Evolutionary conservation across 1,284 basidiomycete species (phyloP).

Genomic region (Spongispora temasekensis): DNA sequence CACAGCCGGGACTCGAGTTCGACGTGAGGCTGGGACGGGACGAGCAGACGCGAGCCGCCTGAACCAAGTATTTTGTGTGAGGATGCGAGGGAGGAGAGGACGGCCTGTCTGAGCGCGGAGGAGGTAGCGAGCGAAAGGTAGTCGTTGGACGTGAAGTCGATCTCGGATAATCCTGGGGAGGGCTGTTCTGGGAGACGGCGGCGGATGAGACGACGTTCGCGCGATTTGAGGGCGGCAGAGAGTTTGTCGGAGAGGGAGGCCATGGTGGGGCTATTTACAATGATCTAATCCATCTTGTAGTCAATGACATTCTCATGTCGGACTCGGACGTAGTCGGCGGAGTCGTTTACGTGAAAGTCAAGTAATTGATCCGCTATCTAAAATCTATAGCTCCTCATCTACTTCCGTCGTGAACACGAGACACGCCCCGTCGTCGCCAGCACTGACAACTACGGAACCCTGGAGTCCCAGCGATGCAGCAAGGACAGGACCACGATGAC

Average conservation of each 20-base stretch:
- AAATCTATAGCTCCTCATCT: slow-evolving; percentile 28
- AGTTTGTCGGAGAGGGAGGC: slow-evolving; percentile 43
- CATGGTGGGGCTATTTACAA: too few species aligned
- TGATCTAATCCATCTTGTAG: too few species aligned
- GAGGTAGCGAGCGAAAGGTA: slow-evolving; percentile 86
- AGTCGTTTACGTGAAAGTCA: neutral
- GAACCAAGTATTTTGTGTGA: slow-evolving; percentile 79
- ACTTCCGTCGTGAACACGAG: slow-evolving; percentile 75
- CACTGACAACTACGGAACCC: slow-evolving; percentile 75
- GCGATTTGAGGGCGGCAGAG: slow-evolving; percentile 55
- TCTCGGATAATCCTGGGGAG: slow-evolving; percentile 28
- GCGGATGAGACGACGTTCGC: slow-evolving; percentile 62
- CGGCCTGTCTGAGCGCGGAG: slow-evolving; percentile 51
- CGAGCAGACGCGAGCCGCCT: slow-evolving; percentile 88
- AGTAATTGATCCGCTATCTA: slow-evolving; percentile 3
- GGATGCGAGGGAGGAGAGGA: slow-evolving; percentile 54
- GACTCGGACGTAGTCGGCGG: neutral
- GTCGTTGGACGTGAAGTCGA: slow-evolving; percentile 91
- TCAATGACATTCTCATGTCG: too few species aligned
- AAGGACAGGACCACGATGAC: slow-evolving; percentile 83
- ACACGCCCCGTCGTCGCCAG: slow-evolving; percentile 84
- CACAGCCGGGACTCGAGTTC: slow-evolving; percentile 70
- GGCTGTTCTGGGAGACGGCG: slow-evolving; percentile 51
- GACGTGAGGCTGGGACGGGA: slow-evolving; percentile 71
- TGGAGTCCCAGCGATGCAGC: slow-evolving; percentile 70